A percentile compares a stretch with the other conserved stretches of the same genome.
These are phyloP conservation scores for Fusarium sp. DNA, from an alignment of 2,329 filamentous ascomycete species.

Conservation along the genomic window DNA sequence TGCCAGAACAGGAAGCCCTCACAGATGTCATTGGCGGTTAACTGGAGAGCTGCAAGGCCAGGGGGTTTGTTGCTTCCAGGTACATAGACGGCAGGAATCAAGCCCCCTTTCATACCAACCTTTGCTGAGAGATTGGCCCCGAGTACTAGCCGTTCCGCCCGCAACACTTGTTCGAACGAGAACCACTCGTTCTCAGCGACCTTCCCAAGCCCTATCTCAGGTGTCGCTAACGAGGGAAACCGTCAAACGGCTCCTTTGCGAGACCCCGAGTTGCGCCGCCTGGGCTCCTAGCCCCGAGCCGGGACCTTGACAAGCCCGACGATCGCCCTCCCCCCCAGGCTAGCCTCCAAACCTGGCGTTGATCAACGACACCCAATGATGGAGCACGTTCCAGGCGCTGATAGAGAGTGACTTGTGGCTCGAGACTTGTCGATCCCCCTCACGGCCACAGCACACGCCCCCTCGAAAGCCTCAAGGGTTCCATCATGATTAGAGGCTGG, in stretches of 20 bases:
- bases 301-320: constrained; percentile 18
- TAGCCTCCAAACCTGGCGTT: constrained; percentile 10
- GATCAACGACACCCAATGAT: constrained; percentile 31
- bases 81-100: neutral
- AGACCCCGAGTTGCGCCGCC: constrained; percentile 11
- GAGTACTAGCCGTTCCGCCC: neutral
- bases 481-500: constrained; percentile 14
- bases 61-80: constrained; percentile 16
- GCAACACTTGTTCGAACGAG: constrained; percentile 1
- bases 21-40: constrained; percentile 41
- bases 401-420: constrained; percentile 48
- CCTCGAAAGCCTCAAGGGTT: constrained; percentile 20
- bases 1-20: constrained; percentile 47
- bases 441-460: constrained; percentile 40
- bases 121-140: neutral
- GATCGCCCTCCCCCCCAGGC: constrained; percentile 5
- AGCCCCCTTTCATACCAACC: neutral
- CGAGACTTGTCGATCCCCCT: constrained; percentile 44
- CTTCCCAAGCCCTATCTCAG: constrained; percentile 13
- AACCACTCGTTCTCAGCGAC: constrained; percentile 29
- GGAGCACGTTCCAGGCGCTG: constrained; percentile 25
- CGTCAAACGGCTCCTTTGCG: constrained; percentile 17
- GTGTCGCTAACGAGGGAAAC: constrained; percentile 8
- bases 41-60: constrained; percentile 26
- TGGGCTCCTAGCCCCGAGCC: constrained; percentile 30